Evolutionary conservation across 805 yeast genomes (phyloP), one percentile per base, ranked within the genome.

Genomic region (Saturnispora galanensis): DNA sequence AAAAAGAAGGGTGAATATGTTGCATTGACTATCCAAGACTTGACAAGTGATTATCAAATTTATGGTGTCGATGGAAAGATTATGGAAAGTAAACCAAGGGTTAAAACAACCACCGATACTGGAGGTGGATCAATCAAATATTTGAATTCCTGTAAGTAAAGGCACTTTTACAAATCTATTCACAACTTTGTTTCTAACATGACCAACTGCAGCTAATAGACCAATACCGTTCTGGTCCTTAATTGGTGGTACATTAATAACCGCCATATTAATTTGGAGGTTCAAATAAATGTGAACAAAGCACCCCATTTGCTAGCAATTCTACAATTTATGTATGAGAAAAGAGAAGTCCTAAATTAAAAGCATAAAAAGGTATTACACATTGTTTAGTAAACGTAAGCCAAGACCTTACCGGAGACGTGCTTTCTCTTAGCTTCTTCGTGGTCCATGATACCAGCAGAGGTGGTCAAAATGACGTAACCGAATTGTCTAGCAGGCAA

Each of bases 391-490:
- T 89, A 89, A 58, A 89, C 96, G 79, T 86, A 89, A 69, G 97
- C 97, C 68, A 89, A 84, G 74, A 89, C 84, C 82, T 89, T 89
- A 74, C 97, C 97, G 62, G 96, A 87, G 63, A 89, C 97, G 78
- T 89, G 97, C 85, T 89, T 90, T 82, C 97, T 84, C 83, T 95
- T 86, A 67, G 97, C 97, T 79, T 89, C 97, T 80, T 90, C 97
- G 79, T 89, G 97, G 81, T 90, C 97, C 95, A 89, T 88, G 66
- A 89, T 89, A 77, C 97, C 97, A 64, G 97, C 96, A 64, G 97
- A 90, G 63, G 97, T 89, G 75, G 97, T 90, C 70, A 89, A 81
- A 73, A 89, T 85, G 67, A 89, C 89, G 83, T 73, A 88, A 77
- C 97, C 97, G 67, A 89, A 90, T 76, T 89, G 97, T 84, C 97